Base-by-base conservation (phyloP, 2,329 filamentous ascomycete genomes). In the Proliferodiscus dingleyae region DNA sequence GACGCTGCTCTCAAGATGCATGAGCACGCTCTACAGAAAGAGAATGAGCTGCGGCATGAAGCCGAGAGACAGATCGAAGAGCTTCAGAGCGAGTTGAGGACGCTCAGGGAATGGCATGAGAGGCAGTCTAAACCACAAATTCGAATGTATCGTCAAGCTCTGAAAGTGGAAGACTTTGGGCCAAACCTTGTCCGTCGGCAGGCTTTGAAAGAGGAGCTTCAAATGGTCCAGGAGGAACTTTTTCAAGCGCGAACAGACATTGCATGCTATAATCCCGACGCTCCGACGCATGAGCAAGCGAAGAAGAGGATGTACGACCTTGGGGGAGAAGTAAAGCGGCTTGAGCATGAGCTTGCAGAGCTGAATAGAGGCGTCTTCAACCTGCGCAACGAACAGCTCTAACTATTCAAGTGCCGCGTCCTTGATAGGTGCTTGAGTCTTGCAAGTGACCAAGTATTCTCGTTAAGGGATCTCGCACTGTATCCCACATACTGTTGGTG, bases 311-410 rank as follows among this genome's bases (percentile, higher is more conserved):
- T 37, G 13, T 19, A 37, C 10, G 11, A 37, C 10, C 34, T 10
- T 4, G 5, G 11, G 19, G 16, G n/a, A n/a, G 34, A 37, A 21
- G 30, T 42, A 19, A 23, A 15, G 5, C 34, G 18, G 22, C 13
- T 43, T 3, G 16, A 37, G 10, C 16, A 42, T 11, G 37, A 34
- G 13, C 37, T 49, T 15, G 26, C 34, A 6, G 26, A 34, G 4
- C 28, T 49, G 6, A 43, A 49, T 19, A 34, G 23, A 8, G 37
- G 24, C 36, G 39, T 10, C 43, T 13, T 10, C 10, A 23, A 22
- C 3, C 5, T 40, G 16, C 15, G 29, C 11, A 26, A 28, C n/a
- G n/a, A n/a, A n/a, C n/a, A n/a, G n/a, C n/a, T n/a, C n/a, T n/a
- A n/a, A n/a, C n/a, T n/a, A n/a, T n/a, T n/a, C n/a, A n/a, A n/a